Evolutionary conservation across 306 rosid species (phyloP).

Genomic region (Fragaria iinumae): DNA sequence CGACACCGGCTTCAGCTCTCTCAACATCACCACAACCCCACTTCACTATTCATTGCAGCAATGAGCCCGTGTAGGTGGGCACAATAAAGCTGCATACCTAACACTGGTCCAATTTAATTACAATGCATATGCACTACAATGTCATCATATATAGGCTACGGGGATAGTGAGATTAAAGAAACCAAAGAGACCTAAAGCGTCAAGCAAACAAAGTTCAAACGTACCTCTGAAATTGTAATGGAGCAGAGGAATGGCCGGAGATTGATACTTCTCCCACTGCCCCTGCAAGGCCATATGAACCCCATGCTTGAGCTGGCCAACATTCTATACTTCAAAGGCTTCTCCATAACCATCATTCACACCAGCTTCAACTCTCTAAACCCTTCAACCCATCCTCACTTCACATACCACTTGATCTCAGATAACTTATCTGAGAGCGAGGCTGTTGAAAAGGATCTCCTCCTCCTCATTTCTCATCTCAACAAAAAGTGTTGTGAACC

Average conservation of each 20-base stretch:
- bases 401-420: conserved; percentile 14
- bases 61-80: too few relatives aligned
- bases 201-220: background rate
- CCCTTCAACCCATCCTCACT: conserved; percentile 14
- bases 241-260: conserved; percentile 7
- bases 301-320: conserved; percentile 38
- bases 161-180: background rate
- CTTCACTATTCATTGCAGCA: conserved; percentile 26
- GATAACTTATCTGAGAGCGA: conserved; percentile 7
- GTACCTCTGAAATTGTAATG: background rate
- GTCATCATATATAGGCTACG: background rate
- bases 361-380: conserved; percentile 19
- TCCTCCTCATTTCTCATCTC: conserved; percentile 4
- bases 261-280: conserved; percentile 22
- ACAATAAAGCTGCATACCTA: too few relatives aligned
- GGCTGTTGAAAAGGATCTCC: background rate
- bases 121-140: too few relatives aligned
- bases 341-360: conserved; percentile 29
- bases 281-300: conserved; percentile 33
- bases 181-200: background rate
- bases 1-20: conserved; percentile 39
- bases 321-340: conserved; percentile 25
- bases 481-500: conserved; percentile 20
- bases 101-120: too few relatives aligned
- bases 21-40: conserved; percentile 37